phyloP scores from a whole-genome alignment of 192 early-diverging fungal genomes.

The Backusella tuberculispora region DNA sequence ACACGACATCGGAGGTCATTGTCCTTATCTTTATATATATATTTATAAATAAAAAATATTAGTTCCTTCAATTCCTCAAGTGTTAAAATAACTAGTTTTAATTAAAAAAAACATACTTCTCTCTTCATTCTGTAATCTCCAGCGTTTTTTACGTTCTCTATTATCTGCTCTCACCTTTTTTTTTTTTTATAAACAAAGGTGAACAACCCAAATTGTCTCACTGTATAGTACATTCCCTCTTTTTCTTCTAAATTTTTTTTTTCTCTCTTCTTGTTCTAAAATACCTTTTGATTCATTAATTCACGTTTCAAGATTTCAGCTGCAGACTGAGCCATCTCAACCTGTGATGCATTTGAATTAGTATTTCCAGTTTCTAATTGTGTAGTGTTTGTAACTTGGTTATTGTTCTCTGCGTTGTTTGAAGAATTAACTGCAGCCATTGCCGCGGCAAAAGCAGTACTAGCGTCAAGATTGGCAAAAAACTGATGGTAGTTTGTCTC shows the following conservation, averaged over 20 bases:
- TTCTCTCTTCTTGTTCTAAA: background rate
- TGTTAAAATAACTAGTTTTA: too few relatives aligned
- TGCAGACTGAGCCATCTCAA: constrained; percentile 19
- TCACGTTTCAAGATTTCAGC: constrained; percentile 43
- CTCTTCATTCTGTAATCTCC: constrained; percentile 57
- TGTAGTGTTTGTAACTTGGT: background rate
- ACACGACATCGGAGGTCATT: constrained; percentile 79
- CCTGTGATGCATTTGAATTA: background rate
- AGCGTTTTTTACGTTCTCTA: constrained; percentile 56
- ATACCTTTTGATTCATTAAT: constrained; percentile 44
- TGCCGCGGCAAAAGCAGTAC: background rate
- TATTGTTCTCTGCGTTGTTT: background rate
- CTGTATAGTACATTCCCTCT: background rate
- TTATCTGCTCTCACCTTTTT: constrained; percentile 51
- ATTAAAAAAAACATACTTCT: constrained; percentile 46
- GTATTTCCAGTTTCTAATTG: background rate
- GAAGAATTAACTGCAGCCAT: constrained; percentile 1
- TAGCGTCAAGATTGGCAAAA: constrained; percentile 22
- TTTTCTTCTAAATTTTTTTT: background rate
- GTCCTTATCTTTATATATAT: constrained; percentile 61
- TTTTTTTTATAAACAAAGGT: background rate
- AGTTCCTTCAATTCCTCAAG: too few relatives aligned
- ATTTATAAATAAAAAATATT: too few relatives aligned
- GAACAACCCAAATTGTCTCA: background rate
- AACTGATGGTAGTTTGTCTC: constrained; percentile 25